These are phyloP conservation scores for Russula emetica DNA, from an alignment of 768 basidiomycete genomes.

Conservation along the genomic window DNA sequence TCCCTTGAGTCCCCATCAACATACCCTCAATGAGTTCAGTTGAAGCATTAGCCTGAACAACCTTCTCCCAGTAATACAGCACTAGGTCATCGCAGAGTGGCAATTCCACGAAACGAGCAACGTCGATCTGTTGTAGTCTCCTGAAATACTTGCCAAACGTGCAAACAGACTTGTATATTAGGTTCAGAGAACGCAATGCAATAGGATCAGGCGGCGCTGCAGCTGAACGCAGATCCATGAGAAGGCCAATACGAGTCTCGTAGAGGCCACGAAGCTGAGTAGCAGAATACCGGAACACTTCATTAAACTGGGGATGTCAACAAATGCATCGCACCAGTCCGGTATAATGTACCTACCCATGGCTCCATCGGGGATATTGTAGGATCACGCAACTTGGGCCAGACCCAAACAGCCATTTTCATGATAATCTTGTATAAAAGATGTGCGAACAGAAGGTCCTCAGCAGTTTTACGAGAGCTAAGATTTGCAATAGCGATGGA, in stretches of 20 bases:
- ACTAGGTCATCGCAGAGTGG: slow-evolving; percentile 64
- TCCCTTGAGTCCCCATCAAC: not conserved
- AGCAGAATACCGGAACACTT: slow-evolving; percentile 57
- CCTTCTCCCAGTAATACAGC: slow-evolving; percentile 77
- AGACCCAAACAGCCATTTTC: slow-evolving; percentile 70
- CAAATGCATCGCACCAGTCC: slow-evolving; percentile 4
- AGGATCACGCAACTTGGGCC: slow-evolving; percentile 38
- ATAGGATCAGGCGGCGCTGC: slow-evolving; percentile 37
- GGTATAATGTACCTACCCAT: slow-evolving; percentile 45
- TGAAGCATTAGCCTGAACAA: slow-evolving; percentile 62
- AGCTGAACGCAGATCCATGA: slow-evolving; percentile 41
- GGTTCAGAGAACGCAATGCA: slow-evolving; percentile 45
- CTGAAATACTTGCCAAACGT: slow-evolving; percentile 79
- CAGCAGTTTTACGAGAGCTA: slow-evolving; percentile 37
- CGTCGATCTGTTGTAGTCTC: slow-evolving; percentile 60
- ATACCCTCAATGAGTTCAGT: slow-evolving; percentile 54
- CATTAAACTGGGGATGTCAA: slow-evolving; percentile 45
- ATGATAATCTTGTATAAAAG: slow-evolving; percentile 70
- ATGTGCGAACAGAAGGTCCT: slow-evolving; percentile 56
- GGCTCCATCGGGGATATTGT: slow-evolving; percentile 43
- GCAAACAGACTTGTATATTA: slow-evolving; percentile 63
- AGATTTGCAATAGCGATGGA: slow-evolving; percentile 37
- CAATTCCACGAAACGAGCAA: slow-evolving; percentile 55
- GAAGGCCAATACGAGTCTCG: slow-evolving; percentile 52
- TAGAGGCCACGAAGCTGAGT: slow-evolving; percentile 53